Percentiles rank a stretch among this genome's conserved stretches.
Evolutionary conservation across 2,329 filamentous ascomycete genomes (phyloP).

Genomic region (Xylariales sp.): DNA sequence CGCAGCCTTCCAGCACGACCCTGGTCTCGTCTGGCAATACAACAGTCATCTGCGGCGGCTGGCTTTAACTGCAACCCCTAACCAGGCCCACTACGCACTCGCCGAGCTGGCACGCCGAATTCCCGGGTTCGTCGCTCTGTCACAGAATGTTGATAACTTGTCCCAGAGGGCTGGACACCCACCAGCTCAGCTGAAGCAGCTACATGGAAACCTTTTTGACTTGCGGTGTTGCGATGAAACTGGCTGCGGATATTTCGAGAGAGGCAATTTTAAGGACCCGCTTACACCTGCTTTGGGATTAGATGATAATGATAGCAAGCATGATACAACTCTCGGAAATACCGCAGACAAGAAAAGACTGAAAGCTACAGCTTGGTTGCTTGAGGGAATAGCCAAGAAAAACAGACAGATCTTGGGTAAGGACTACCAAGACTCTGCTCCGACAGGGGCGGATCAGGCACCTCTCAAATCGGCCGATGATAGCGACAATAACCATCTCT

Average conservation of each 20-base stretch:
- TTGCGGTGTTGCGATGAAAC: conserved; percentile 53
- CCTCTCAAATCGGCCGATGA: conserved; percentile 6
- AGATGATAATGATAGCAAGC: conserved; percentile 31
- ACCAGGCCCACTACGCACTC: conserved; percentile 60
- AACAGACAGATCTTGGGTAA: conserved; percentile 54
- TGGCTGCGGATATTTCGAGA: conserved; percentile 52
- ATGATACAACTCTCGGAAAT: conserved; percentile 11
- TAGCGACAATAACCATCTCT: neutral
- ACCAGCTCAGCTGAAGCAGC: conserved; percentile 48
- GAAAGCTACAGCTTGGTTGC: conserved; percentile 12
- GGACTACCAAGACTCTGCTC: conserved; percentile 28
- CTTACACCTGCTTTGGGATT: conserved; percentile 59
- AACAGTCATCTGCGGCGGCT: conserved; percentile 62
- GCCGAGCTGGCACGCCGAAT: conserved; percentile 54
- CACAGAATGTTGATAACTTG: conserved; percentile 63
- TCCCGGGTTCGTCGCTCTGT: conserved; percentile 52
- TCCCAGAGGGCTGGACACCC: conserved; percentile 56
- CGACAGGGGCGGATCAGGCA: conserved; percentile 7
- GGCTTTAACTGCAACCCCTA: conserved; percentile 58
- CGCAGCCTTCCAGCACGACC: conserved; percentile 54
- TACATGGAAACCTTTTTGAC: conserved; percentile 62
- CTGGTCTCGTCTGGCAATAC: conserved; percentile 68
- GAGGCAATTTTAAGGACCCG: conserved; percentile 57
- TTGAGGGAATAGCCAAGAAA: conserved; percentile 22
- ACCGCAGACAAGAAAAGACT: conserved; percentile 3